phyloP scores from a whole-genome alignment of 1,284 basidiomycete genomes.

The Puccinia coronata region DNA sequence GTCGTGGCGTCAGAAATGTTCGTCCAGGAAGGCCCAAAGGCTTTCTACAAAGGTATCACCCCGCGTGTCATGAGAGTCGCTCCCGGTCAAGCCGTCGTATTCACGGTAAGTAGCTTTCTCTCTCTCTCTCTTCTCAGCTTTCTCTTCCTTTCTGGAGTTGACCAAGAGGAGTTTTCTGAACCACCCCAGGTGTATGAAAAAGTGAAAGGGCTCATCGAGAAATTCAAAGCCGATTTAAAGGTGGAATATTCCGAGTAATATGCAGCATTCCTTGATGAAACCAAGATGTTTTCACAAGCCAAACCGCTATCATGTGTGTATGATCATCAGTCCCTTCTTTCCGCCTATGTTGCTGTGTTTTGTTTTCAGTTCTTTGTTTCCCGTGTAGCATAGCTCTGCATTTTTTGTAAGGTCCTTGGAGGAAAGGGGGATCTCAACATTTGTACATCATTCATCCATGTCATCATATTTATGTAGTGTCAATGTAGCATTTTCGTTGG shows the following conservation, averaged over 20 bases:
- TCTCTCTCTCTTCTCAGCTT: not conserved
- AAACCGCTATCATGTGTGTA: not conserved
- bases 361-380: no score
- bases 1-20: constrained; percentile 89
- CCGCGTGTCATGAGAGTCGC: constrained; percentile 94
- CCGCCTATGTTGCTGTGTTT: no score
- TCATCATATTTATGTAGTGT: no score
- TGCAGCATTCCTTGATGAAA: no score
- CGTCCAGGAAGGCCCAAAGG: constrained; percentile 79
- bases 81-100: constrained; percentile 70
- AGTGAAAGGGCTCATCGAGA: constrained; percentile 45
- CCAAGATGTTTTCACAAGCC: no score
- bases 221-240: constrained; percentile 42
- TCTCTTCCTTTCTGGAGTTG: not conserved
- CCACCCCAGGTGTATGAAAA: constrained; percentile 45
- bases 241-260: constrained; percentile 39
- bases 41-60: constrained; percentile 95
- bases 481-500: no score
- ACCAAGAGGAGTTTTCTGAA: not conserved
- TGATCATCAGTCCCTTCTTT: not conserved
- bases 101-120: constrained; percentile 60
- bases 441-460: no score
- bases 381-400: no score
- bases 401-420: no score
- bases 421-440: no score